Percentiles rank a stretch among this genome's conserved stretches.
These are phyloP conservation scores for Zygotorulaspora chibaensis DNA, from an alignment of 805 yeast genomes.

Conservation along the genomic window DNA sequence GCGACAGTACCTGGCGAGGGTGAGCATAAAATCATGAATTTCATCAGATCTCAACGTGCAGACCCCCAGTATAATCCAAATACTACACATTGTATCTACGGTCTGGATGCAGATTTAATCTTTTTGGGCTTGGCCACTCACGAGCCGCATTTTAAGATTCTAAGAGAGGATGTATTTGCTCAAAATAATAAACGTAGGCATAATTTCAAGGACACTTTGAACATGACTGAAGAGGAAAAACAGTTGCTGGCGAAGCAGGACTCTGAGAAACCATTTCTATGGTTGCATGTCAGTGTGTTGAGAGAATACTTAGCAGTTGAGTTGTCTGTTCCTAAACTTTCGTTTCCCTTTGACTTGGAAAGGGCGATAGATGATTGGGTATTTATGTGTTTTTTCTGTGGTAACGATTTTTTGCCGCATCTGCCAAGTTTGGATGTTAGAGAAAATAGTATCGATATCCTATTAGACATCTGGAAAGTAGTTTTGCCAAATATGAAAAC, in stretches of 20 bases:
- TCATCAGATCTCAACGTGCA: conserved; percentile 82
- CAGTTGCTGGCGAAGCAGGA: conserved; percentile 35
- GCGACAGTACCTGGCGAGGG: conserved; percentile 99
- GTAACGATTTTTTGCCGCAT: conserved; percentile 97
- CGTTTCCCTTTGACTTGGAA: conserved; percentile 81
- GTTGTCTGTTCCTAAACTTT: conserved; percentile 60
- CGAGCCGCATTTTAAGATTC: conserved; percentile 91
- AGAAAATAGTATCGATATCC: conserved; percentile 83
- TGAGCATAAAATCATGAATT: conserved; percentile 97
- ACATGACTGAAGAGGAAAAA: conserved; percentile 57
- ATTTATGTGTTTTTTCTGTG: conserved; percentile 96
- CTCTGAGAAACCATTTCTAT: conserved; percentile 74
- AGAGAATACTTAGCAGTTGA: conserved; percentile 87
- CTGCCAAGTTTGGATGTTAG: conserved; percentile 91
- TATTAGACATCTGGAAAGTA: conserved; percentile 80
- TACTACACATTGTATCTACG: conserved; percentile 93
- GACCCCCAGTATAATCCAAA: conserved; percentile 88
- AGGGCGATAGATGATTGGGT: conserved; percentile 99
- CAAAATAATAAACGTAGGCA: conserved; percentile 47
- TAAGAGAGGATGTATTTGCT: conserved; percentile 96
- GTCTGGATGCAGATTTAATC: conserved; percentile 95
- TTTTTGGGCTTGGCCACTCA: conserved; percentile 95
- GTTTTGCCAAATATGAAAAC: conserved; percentile 61
- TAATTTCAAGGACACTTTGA: conserved; percentile 32
- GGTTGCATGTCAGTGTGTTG: conserved; percentile 85